phyloP scores from a whole-genome alignment of 768 basidiomycete genomes.

The Russula dissimulans region DNA sequence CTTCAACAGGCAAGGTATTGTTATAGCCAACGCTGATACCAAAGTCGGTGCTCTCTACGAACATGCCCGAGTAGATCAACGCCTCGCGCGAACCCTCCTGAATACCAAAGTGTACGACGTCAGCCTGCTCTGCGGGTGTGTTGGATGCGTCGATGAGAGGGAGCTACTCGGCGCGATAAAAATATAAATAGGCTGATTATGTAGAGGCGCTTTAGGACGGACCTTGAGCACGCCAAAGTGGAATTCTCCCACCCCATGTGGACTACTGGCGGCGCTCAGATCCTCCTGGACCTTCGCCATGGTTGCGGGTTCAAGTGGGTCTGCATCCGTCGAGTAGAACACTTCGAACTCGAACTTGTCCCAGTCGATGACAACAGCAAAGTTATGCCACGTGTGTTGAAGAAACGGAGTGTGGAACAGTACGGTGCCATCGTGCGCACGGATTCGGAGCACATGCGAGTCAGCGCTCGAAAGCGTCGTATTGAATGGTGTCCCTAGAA shows the following conservation, averaged over 20 bases:
- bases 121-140: slow-evolving; percentile 36
- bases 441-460: slow-evolving; percentile 44
- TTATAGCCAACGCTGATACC: slow-evolving; percentile 30
- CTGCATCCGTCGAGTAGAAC: slow-evolving; percentile 39
- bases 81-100: slow-evolving; percentile 51
- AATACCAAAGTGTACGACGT: slow-evolving; percentile 50
- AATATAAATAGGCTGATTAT: neutral
- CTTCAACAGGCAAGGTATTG: slow-evolving; percentile 4
- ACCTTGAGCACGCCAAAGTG: slow-evolving; percentile 56
- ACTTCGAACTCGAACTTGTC: slow-evolving; percentile 38
- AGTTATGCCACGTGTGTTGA: slow-evolving; percentile 45
- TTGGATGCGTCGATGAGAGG: slow-evolving; percentile 43
- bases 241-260: slow-evolving; percentile 48
- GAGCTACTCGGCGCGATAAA: slow-evolving; percentile 30
- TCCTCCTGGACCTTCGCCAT: slow-evolving; percentile 30
- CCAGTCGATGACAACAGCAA: slow-evolving; percentile 52
- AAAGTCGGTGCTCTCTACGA: slow-evolving; percentile 34
- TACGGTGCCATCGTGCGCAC: slow-evolving; percentile 43
- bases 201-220: slow-evolving; percentile 2
- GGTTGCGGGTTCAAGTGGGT: slow-evolving; percentile 36
- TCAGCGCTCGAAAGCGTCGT: slow-evolving; percentile 36
- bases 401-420: slow-evolving; percentile 43
- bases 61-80: slow-evolving; percentile 48
- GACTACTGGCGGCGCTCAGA: slow-evolving; percentile 30
- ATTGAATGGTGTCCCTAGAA: slow-evolving; percentile 48